Base-by-base conservation (phyloP, 2,329 filamentous ascomycete species). In the Alternaria solani region DNA sequence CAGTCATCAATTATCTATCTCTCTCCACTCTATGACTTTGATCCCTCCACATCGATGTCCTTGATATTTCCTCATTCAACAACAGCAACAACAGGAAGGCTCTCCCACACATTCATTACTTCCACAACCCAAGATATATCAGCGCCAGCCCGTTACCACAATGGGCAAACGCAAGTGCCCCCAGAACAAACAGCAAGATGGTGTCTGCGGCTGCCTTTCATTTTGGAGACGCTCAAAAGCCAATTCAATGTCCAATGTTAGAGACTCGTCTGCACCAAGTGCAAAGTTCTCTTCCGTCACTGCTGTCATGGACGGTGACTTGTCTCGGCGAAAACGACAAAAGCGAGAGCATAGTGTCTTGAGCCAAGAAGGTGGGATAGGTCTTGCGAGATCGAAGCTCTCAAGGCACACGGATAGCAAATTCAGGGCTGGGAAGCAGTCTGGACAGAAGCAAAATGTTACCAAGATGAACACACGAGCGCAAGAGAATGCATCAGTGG, bases 121-220 rank as follows among this genome's bases (percentile, higher is more conserved):
- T 6, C 5, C n/a, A 28, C 3, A 18, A 26, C 11, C n/a, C 20
- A 18, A 52, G 11, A 18, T 42, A 42, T 26, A 18, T 18, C n/a
- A 51, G n/a, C 51, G 32, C 55, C 60, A 25, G 14, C 26, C 28
- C 20, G n/a, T n/a, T 9, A 14, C 18, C 41, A 23, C 23, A 39
- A 55, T 52, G 46, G 44, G 23, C 26, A 38, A 51, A 11, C 38
- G 51, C 26, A 61, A 42, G 11, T 67, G 55, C 12, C 48, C 62
- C 4, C 61, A 61, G 43, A 63, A 63, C 30, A 23, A 51, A 8
- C 49, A n/a, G 7, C 62, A 67, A 51, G 64, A 65, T 7, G 66
- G 67, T 18, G 68, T 75, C 1, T 75, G 73, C 26, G 72, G 71
- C 30, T 75, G 72, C 39, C 64, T 62, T 6, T 42, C 61, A 8